Conservation (phyloP, 225 moss, liverwort and hornwort genomes). For the Marchantia paleacea region DNA sequence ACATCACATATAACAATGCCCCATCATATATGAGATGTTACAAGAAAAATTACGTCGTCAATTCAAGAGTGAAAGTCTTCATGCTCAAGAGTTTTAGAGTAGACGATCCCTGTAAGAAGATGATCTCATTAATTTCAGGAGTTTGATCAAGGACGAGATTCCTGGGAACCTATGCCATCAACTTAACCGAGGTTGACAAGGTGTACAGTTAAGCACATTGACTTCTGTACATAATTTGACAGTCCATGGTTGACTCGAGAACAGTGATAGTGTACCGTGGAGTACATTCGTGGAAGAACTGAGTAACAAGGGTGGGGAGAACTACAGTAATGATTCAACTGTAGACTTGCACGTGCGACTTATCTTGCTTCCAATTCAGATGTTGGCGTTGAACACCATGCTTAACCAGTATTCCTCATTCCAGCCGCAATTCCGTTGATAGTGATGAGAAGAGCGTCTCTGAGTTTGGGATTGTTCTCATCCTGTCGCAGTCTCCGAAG, state of each 20-base stretch:
- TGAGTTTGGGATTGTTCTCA: slow-evolving; percentile 71
- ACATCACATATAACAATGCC: no score
- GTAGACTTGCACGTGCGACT: not conserved
- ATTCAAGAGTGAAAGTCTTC: no score
- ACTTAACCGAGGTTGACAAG: not conserved
- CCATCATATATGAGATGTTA: no score
- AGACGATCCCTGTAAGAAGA: no score
- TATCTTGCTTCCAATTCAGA: no score
- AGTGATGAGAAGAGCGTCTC: slow-evolving; percentile 79
- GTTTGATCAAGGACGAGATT: no score
- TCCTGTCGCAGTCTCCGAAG: slow-evolving; percentile 71
- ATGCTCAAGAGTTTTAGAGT: no score
- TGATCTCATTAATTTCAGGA: no score
- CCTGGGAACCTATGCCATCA: no score
- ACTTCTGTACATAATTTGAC: not conserved
- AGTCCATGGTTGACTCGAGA: not conserved
- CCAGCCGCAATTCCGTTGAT: slow-evolving; percentile 93
- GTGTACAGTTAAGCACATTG: not conserved
- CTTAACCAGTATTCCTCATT: slow-evolving; percentile 78
- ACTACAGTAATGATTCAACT: not conserved
- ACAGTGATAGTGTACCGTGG: not conserved
- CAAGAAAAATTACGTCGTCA: no score
- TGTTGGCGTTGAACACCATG: no score
- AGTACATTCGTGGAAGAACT: not conserved
- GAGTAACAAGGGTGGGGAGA: not conserved